A percentile compares a stretch with the other conserved stretches of the same genome.
phyloP scores from a whole-genome alignment of 768 basidiomycete species.

The Rickenella mellea region DNA sequence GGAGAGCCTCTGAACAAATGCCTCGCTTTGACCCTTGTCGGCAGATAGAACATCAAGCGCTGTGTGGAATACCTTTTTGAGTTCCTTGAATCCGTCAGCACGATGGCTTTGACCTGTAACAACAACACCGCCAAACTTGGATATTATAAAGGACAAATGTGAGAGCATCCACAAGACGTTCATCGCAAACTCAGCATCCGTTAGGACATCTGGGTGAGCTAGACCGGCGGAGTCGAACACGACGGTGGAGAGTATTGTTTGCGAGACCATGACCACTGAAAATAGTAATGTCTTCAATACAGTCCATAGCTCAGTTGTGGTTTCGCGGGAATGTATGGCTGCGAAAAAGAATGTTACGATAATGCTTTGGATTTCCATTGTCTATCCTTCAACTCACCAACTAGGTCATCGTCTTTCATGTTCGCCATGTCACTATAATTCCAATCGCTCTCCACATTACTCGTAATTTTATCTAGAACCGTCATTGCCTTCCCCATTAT shows the following conservation, averaged over 20 bases:
- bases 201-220: constrained; percentile 21
- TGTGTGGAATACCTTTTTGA: constrained; percentile 68
- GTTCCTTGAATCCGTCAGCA: constrained; percentile 43
- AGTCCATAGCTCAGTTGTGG: constrained; percentile 49
- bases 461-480: constrained; percentile 13
- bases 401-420: constrained; percentile 16
- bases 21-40: constrained; percentile 24
- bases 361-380: background rate
- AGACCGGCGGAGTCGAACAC: constrained; percentile 33
- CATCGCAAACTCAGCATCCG: constrained; percentile 35
- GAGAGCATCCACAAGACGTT: constrained; percentile 48
- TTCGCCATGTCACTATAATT: constrained; percentile 15
- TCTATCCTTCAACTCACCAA: constrained; percentile 15
- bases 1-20: constrained; percentile 30
- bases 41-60: constrained; percentile 63
- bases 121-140: constrained; percentile 69
- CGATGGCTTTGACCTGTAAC: constrained; percentile 8
- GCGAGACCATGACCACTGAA: constrained; percentile 57
- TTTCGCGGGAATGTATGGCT: constrained; percentile 30
- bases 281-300: constrained; percentile 73
- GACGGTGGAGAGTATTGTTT: constrained; percentile 46
- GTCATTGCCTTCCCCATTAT: constrained; percentile 11
- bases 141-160: constrained; percentile 66
- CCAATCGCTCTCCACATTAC: constrained; percentile 19
- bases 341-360: constrained; percentile 19